Evolutionary conservation across 2,329 filamentous ascomycete species (phyloP), one percentile per base, ranked within the genome.

Genomic region (Exophiala alcalophila): DNA sequence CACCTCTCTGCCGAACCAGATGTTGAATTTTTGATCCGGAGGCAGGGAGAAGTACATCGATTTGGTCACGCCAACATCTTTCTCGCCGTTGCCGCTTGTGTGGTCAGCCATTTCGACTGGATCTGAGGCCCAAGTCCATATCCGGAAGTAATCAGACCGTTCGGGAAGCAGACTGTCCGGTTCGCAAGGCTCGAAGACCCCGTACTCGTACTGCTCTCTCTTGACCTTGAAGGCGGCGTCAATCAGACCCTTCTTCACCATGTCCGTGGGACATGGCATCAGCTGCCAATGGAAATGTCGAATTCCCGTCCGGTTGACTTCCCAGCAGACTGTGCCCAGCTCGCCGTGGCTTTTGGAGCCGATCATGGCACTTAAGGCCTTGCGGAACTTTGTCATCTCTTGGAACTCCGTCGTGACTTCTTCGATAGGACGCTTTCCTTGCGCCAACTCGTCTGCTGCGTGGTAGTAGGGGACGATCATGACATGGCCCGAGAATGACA

Each of bases 241-340:
- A 0, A 94, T 86, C 1, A 94, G 72, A 0, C 86, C 85, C 32
- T 80, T 80, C 14, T 67, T 69, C 36, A 95, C 76, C 30, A 87
- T 69, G 7, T 84, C 74, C 0, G 76, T 70, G 0, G 84, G 78
- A 1, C 94, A 72, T 1, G 92, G 88, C 20, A 97, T 69, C 55
- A 94, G 84, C 65, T 98, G 94, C 92, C 90, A 96, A 60, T 97
- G 91, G 1, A 83, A 76, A 61, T 98, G 92, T 42, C 97, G 81
- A 40, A 92, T 88, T 37, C 78, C 77, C 4, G 73, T 74, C 36
- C 89, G 83, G 60, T 83, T 91, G 57, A 98, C 90, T 66, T 97
- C 92, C 81, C 88, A 98, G 0, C 88, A 92, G 1, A 97, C 84
- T 2, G 82, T 78, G 11, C 91, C 92, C 1, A 96, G 78, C 64